Evolutionary conservation across 2,329 filamentous ascomycete genomes (phyloP), one percentile per base, ranked within the genome.

Genomic region (Camillea tinctor): DNA sequence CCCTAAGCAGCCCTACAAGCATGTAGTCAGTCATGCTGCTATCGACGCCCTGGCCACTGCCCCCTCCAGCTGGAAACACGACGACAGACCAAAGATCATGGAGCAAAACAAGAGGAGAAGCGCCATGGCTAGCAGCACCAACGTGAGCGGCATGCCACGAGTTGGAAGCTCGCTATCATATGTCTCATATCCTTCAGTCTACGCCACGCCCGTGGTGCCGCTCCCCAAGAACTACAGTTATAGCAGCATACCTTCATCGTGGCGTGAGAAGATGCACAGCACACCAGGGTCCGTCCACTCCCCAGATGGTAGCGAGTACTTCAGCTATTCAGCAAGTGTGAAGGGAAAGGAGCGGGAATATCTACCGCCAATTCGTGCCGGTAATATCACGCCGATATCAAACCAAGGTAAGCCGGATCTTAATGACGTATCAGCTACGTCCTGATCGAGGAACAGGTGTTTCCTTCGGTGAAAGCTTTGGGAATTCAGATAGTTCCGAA

Each of bases 1-100:
- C 20, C 69, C 73, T 44, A 77, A 78, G 56, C 63, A 74, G n/a
- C 77, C 81, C 13, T 88, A 88, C 72, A 81, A 76, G 56, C 86
- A 88, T 69, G 73, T 86, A 20, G 84, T 85, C n/a, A 87, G 78
- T 15, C 86, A 89, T 69, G 86, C 86, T 24, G 84, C 83, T 52
- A 70, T 78, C 13, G 85, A 88, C 72, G 84, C 85, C 50, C 73
- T 87, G 50, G 76, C 79, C 21, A 81, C 80, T 26, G 82, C 82
- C 2, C 84, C 84, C 9, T 76, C 80, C 1, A 79, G 76, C 64
- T 85, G 80, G 78, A 80, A 79, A 60, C 67, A 75, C 7, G 75
- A 77, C 13, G 82, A 85, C 64, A 74, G 78, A 50, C 68, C 73
- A 22, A 79, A 73, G 61, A 83, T 85, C 56, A 71, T 80, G 60